Evolutionary conservation across 2,329 filamentous ascomycete genomes (phyloP), one percentile per base, ranked within the genome.

Genomic region (Penicillium sp.): DNA sequence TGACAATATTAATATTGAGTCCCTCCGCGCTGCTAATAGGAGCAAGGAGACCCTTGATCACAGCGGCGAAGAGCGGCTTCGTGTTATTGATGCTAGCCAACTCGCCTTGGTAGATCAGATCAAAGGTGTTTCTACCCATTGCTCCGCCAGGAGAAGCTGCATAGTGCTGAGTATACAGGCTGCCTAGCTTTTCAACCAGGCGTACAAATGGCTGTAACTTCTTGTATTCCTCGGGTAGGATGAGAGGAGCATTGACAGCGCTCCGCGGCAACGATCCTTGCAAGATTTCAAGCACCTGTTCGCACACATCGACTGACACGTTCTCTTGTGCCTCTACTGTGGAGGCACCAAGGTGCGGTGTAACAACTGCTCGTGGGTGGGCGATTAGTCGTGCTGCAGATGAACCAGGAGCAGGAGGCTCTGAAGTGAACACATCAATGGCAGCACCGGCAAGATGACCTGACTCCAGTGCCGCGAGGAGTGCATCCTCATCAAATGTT

Each of bases 321-420:
- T 92, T 93, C 68, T 93, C 89, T 72, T 94, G 90, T 0, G 90
- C 90, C 79, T 94, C 90, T 35, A 89, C 82, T 0, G 90, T 94
- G 0, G 87, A 90, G 0, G 90, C 90, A 8, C 90, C 90, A 0
- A 94, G 80, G 71, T 94, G 90, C 1, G 90, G 90, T 8, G 90
- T 93, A 1, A 86, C 86, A 2, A 93, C 86, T 0, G 91, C 89
- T 63, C 85, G 87, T 0, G 86, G 83, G 65, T 93, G 90, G 10
- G 79, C 80, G 56, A 89, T 83, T 9, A 94, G 78, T 44, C 80
- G 81, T 12, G 81, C 81, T 2, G 89, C 88, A 4, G 82, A 78
- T 1, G 86, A 86, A 35, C 79, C 78, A 2, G 85, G 83, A n/a
- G 79, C 69, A 0, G 88, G 86, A 6, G 90, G 90, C 70, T 94